These are phyloP conservation scores for Camelina hispida DNA, from an alignment of 345 rosid genomes.

Conservation along the genomic window DNA sequence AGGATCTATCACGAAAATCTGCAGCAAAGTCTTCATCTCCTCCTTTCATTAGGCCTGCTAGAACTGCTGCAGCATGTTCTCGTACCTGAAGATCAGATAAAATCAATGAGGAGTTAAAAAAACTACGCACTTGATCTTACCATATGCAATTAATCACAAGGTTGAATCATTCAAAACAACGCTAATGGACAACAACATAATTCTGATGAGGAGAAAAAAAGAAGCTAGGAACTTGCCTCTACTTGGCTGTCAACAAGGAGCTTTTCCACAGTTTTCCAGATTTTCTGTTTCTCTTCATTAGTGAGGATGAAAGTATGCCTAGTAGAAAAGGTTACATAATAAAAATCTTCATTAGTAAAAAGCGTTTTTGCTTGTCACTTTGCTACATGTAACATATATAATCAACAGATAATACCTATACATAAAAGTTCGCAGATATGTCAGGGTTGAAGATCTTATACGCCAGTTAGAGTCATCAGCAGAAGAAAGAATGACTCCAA, in stretches of 20 bases:
- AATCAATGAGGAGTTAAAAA: background rate
- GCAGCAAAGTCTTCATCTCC: constrained; percentile 85
- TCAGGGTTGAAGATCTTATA: constrained; percentile 90
- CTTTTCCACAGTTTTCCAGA: constrained; percentile 84
- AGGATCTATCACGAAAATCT: constrained; percentile 85
- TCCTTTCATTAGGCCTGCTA: constrained; percentile 96
- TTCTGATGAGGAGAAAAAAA: constrained; percentile 8
- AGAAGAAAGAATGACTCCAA: constrained; percentile 70
- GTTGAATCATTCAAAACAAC: constrained; percentile 6
- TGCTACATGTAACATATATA: constrained; percentile 22
- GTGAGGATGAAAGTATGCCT: constrained; percentile 94
- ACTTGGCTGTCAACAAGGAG: constrained; percentile 93
- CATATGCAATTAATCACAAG: constrained; percentile 2
- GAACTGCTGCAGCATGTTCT: constrained; percentile 97
- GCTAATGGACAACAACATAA: constrained; percentile 2
- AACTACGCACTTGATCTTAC: background rate
- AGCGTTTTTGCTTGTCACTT: constrained; percentile 23
- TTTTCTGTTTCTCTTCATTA: constrained; percentile 65
- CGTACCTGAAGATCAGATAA: constrained; percentile 64
- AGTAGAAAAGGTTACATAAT: constrained; percentile 30
- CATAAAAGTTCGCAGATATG: constrained; percentile 93
- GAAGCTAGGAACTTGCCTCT: constrained; percentile 64
- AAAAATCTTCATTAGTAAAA: constrained; percentile 8
- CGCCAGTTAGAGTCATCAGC: constrained; percentile 92
- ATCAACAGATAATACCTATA: constrained; percentile 63